Evolutionary conservation across 371 early-diverging fungal species (phyloP), one percentile per base, ranked within the genome.

Genomic region (Mortierella sp.): DNA sequence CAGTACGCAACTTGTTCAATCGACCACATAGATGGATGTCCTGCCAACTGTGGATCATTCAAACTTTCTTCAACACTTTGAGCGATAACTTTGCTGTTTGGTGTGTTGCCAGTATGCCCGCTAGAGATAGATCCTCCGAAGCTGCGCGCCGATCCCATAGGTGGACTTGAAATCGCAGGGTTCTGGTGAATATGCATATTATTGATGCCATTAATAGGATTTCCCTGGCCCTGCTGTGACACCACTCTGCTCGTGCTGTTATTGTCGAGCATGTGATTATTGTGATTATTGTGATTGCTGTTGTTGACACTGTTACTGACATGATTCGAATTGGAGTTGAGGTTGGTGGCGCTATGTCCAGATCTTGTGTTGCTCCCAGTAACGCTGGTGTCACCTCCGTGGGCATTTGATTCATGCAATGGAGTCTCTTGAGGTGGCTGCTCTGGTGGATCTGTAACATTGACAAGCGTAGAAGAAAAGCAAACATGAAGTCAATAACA

Each of bases 1-100:
- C 92, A 93, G 19, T 83, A 78, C 6, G 87, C 86, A 21, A 93
- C 93, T 63, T 91, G 88, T 3, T 90, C 85, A 15, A 88, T 85
- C 58, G 85, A 76, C 93, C 93, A 93, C 2, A 68, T 55, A 19
- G 78, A 64, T 3, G 89, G 88, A 62, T 84, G 85, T 38, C 72
- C 74, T 33, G 67, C 43, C 36, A 77, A 55, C 24, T 81, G 76
- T 6, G 82, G 82, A 16, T 81, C 82, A 32, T 58, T 72, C 58
- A 81, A n/a, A 45, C 82, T 80, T 33, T 84, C 76, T 9, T 84
- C 72, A 1, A 79, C 80, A 19, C 32, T 70, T 53, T 80, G 74
- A 7, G 68, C 73, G 50, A 76, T 73, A 38, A 64, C 55, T 40
- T 75, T 65, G 41, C 71, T 72, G 60, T 58, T 69, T 43, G 72